These are phyloP conservation scores for Candida methanosorbosa DNA, from an alignment of 805 yeast genomes.

Conservation along the genomic window DNA sequence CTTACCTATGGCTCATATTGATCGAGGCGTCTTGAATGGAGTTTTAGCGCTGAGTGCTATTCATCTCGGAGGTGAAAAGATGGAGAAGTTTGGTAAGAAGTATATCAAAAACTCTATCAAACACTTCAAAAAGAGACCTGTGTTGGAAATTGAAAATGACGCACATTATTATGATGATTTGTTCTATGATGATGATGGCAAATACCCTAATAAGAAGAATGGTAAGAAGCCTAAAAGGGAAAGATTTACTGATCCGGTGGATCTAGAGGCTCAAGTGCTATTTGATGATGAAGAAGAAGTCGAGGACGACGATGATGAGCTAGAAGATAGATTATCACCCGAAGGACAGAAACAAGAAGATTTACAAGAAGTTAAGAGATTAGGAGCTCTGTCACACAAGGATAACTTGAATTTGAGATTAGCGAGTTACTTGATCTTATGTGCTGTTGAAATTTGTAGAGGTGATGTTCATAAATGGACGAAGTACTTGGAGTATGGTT, in stretches of 20 bases:
- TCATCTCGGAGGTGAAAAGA: slow-evolving; percentile 33
- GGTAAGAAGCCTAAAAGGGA: not conserved
- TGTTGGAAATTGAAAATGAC: slow-evolving; percentile 13
- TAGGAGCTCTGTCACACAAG: slow-evolving; percentile 17
- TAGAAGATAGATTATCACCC: not conserved
- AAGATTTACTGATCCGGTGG: too few species aligned
- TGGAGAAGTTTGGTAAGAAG: slow-evolving; percentile 39
- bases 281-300: not conserved
- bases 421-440: slow-evolving; percentile 58
- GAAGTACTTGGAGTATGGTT: slow-evolving; percentile 54
- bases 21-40: slow-evolving; percentile 41
- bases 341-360: not conserved
- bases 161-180: slow-evolving; percentile 2
- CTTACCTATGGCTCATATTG: slow-evolving; percentile 45
- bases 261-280: too few species aligned
- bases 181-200: slow-evolving; percentile 11
- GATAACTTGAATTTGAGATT: slow-evolving; percentile 35
- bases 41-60: slow-evolving; percentile 50
- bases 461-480: slow-evolving; percentile 80
- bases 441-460: slow-evolving; percentile 76
- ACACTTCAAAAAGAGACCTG: slow-evolving; percentile 28
- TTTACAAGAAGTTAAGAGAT: not conserved
- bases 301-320: not conserved
- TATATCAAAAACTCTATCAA: slow-evolving; percentile 40
- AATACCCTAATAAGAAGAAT: not conserved